Base-by-base conservation (phyloP, 257 asterid genomes). In the Fraxinus excelsior region DNA sequence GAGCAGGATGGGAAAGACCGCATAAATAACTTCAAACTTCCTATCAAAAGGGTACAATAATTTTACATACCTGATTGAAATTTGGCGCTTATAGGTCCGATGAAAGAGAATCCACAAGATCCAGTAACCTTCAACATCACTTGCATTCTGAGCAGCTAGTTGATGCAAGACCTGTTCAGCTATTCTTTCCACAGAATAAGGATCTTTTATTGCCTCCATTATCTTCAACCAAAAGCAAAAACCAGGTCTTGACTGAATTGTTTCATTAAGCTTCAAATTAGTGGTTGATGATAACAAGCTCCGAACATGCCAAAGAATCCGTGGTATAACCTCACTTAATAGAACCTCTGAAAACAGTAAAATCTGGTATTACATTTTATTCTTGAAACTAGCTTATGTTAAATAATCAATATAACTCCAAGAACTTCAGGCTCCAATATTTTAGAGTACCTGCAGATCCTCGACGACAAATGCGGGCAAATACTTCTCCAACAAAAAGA, bases 381-480 rank as follows among this genome's bases (percentile, higher is more conserved):
- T 44, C 18, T 42, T 44, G 21, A 46, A 3, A 44, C 58, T 34
- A 67, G 60, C 18, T 32, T 31, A 46, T 7, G 35, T 21, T 71
- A 21, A 26, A 37, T 42, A 40, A 16, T 11, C n/a, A 76, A 64
- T 79, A 83, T 26, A 77, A 62, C 74, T 44, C 72, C 40, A 35
- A 8, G 42, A 79, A 62, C 69, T 65, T 77, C 76, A 76, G 74
- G 72, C 49, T 79, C 69, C 62, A 77, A 75, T 76, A 19, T 74
- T 19, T 75, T 35, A 67, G 79, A 40, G 79, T 86, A 95, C 99
- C 98, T 46, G 94, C 82, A 76, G 96, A 91, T 60, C 99, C 99
- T 82, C 99, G 90, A 44, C 99, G 94, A 85, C 94, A 87, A 77
- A 96, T 88, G 78, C 95, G 96, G 53, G 94, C 78, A 89, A 89